Percentiles rank a stretch among this genome's conserved stretches.
These are phyloP conservation scores for Rhododendron vialii DNA, from an alignment of 148 eudicot genomes.

Conservation along the genomic window DNA sequence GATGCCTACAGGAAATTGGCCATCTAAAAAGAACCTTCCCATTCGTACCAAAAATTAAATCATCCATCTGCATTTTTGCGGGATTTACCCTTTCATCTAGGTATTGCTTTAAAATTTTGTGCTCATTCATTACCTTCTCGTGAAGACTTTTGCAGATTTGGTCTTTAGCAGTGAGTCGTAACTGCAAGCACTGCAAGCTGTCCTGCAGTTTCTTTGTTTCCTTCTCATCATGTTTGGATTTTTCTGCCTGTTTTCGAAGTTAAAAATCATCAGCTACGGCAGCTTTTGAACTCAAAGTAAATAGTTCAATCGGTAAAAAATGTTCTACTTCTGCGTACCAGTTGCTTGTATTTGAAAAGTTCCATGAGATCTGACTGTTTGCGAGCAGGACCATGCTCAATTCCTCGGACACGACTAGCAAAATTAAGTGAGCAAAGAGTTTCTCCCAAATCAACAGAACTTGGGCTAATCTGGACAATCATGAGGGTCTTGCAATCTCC, in stretches of 20 bases:
- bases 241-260: conserved; percentile 54
- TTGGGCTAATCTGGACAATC: conserved; percentile 94
- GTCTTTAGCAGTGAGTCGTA: conserved; percentile 76
- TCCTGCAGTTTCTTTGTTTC: conserved; percentile 85
- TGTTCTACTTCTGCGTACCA: conserved; percentile 39
- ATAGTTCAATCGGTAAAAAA: background rate
- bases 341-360: conserved; percentile 80
- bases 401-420: conserved; percentile 92
- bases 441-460: conserved; percentile 67
- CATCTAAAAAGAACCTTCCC: background rate
- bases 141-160: conserved; percentile 64
- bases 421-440: conserved; percentile 91
- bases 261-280: background rate
- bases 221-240: conserved; percentile 84
- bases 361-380: conserved; percentile 74
- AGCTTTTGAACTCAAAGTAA: background rate
- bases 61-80: background rate
- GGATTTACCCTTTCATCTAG: background rate
- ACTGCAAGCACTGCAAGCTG: conserved; percentile 70
- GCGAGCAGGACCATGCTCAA: conserved; percentile 89
- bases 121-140: conserved; percentile 54
- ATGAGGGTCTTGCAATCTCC: conserved; percentile 96
- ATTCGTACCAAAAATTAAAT: background rate
- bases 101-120: background rate
- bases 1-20: background rate